These are phyloP conservation scores for Phaeosphaeriaceae sp. DNA, from an alignment of 2,329 filamentous ascomycete species.

Conservation along the genomic window DNA sequence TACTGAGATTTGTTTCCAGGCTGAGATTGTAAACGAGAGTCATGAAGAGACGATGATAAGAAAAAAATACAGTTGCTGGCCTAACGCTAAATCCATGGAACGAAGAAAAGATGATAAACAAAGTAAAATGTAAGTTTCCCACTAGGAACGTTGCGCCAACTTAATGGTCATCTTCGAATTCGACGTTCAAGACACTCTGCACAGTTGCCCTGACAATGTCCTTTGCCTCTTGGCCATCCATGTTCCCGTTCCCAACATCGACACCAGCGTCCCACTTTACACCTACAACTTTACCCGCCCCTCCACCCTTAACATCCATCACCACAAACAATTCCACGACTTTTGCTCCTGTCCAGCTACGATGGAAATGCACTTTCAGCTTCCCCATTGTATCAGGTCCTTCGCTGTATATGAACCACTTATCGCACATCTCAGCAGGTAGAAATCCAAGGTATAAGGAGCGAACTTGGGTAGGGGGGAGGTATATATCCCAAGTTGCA, in stretches of 20 bases:
- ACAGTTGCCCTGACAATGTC: constrained; percentile 34
- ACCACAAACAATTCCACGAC: constrained; percentile 44
- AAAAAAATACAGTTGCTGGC: too few species aligned
- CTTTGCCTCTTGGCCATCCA: constrained; percentile 39
- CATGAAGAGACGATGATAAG: too few species aligned
- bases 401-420: constrained; percentile 45
- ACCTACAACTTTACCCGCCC: constrained; percentile 43
- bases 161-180: constrained; percentile 54
- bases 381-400: constrained; percentile 42
- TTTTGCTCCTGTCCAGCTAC: constrained; percentile 41
- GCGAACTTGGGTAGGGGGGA: constrained; percentile 37
- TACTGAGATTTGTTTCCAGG: too few species aligned
- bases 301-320: constrained; percentile 43
- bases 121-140: not conserved
- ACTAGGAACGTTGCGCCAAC: not conserved
- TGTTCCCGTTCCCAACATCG: constrained; percentile 26
- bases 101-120: not conserved
- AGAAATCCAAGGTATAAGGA: constrained; percentile 38
- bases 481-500: constrained; percentile 38
- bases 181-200: constrained; percentile 30
- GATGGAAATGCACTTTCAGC: constrained; percentile 44
- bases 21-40: too few species aligned
- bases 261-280: constrained; percentile 42
- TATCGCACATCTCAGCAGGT: constrained; percentile 31
- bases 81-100: too few species aligned